Percentiles rank a stretch among this genome's conserved stretches.
Evolutionary conservation across 768 basidiomycete species (phyloP).

Genomic region (Pleurotus tuber-regium): DNA sequence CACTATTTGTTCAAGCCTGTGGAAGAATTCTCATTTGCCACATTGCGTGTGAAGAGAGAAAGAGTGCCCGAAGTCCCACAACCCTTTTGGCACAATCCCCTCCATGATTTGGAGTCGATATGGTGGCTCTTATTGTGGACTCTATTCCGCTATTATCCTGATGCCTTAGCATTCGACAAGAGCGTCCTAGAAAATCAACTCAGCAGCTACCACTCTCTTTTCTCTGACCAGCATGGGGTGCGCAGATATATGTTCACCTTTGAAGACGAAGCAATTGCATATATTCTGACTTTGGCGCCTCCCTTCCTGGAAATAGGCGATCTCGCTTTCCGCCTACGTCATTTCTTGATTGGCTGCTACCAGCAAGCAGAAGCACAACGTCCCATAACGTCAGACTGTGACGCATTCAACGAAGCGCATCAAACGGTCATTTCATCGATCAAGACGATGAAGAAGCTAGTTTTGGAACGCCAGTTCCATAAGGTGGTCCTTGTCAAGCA

Average conservation of each 20-base stretch:
- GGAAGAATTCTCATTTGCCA: background rate
- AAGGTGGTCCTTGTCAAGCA: too few relatives aligned
- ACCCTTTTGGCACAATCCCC: slow-evolving; percentile 2
- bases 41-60: too few relatives aligned
- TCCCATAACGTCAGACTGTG: background rate
- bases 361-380: background rate
- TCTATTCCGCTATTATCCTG: slow-evolving; percentile 1
- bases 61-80: background rate
- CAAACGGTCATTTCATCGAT: too few relatives aligned
- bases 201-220: background rate
- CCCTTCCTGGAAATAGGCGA: background rate
- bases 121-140: slow-evolving; percentile 11
- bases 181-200: background rate
- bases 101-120: slow-evolving; percentile 9
- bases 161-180: background rate
- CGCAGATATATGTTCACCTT: too few relatives aligned
- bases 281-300: too few relatives aligned
- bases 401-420: too few relatives aligned
- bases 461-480: too few relatives aligned
- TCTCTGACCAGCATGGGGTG: too few relatives aligned
- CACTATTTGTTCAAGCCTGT: background rate
- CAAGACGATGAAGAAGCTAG: too few relatives aligned
- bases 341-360: background rate
- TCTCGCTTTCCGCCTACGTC: background rate
- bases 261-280: too few relatives aligned